phyloP scores from a whole-genome alignment of 2,329 filamentous ascomycete species.

The Aspergillus amoenus region DNA sequence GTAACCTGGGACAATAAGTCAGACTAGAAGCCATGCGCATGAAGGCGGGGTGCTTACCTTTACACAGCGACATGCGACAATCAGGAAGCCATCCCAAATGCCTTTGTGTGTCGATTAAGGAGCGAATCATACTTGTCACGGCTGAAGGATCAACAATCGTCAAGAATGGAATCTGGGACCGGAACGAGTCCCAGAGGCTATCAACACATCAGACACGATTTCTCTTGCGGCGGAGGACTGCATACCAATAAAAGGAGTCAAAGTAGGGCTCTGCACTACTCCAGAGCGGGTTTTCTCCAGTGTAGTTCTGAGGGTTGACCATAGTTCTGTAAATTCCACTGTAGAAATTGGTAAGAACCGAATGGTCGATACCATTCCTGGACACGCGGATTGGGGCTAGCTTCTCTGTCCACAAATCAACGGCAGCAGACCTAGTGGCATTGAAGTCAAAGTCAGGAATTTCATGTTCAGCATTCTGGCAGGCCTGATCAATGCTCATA shows the following conservation, averaged over 20 bases:
- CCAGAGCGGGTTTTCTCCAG: conserved; percentile 70
- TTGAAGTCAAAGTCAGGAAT: conserved; percentile 66
- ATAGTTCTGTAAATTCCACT: conserved; percentile 68
- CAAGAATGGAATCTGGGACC: conserved; percentile 67
- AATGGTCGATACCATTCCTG: conserved; percentile 28
- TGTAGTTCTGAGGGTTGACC: conserved; percentile 71
- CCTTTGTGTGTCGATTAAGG: conserved; percentile 69
- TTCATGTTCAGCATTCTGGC: conserved; percentile 64
- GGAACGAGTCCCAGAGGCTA: conserved; percentile 67
- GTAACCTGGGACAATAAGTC: conserved; percentile 48
- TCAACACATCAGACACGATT: conserved; percentile 11
- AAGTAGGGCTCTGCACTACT: conserved; percentile 66
- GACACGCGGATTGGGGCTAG: conserved; percentile 38
- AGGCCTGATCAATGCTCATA: conserved; percentile 65
- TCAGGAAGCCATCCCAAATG: conserved; percentile 71
- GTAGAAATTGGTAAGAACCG: conserved; percentile 58
- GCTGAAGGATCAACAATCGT: conserved; percentile 64
- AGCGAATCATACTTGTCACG: conserved; percentile 65
- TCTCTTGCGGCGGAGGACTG: background rate
- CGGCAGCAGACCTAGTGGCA: conserved; percentile 50
- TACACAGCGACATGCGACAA: conserved; percentile 71
- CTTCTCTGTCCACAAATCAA: conserved; percentile 61
- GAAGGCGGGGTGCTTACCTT: conserved; percentile 32
- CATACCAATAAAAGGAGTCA: conserved; percentile 69
- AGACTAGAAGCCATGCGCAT: background rate